Evolutionary conservation across 441 rosid genomes (phyloP).

Genomic region (Populus hybrid): DNA sequence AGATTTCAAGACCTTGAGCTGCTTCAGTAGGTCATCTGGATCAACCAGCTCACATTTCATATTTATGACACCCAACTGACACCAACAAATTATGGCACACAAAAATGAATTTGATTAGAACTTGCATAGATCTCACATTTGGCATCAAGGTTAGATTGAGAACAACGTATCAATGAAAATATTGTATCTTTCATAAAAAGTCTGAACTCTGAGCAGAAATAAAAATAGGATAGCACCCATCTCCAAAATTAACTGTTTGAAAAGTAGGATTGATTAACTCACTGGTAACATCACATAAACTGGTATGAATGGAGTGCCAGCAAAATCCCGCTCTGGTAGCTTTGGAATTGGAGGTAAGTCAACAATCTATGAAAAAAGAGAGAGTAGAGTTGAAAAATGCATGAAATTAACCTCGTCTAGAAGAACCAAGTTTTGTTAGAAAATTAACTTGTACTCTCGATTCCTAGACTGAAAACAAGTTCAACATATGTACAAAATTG

Average conservation of each 20-base stretch:
- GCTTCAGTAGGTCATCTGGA: constrained; percentile 83
- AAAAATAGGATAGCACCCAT: background rate
- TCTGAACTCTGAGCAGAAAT: background rate
- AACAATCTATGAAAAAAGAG: constrained; percentile 40
- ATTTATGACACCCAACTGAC: constrained; percentile 88
- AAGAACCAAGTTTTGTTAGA: background rate
- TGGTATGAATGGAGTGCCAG: constrained; percentile 76
- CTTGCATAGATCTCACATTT: background rate
- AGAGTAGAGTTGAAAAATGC: constrained; percentile 20
- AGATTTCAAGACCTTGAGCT: constrained; percentile 78
- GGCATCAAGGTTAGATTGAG: constrained; percentile 4
- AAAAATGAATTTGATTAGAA: constrained; percentile 9
- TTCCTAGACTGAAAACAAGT: background rate
- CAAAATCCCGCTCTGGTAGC: constrained; percentile 72
- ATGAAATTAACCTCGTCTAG: constrained; percentile 4
- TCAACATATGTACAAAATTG: background rate
- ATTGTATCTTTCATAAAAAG: background rate
- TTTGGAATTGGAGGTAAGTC: constrained; percentile 49
- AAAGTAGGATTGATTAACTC: constrained; percentile 27
- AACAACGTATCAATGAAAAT: constrained; percentile 1
- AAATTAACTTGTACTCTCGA: background rate
- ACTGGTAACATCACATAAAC: constrained; percentile 98
- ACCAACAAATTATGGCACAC: constrained; percentile 17
- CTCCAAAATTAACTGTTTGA: constrained; percentile 1
- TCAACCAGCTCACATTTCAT: constrained; percentile 91